Evolutionary conservation across 192 early-diverging fungal genomes (phyloP).

Genomic region (Coemansia sp.): DNA sequence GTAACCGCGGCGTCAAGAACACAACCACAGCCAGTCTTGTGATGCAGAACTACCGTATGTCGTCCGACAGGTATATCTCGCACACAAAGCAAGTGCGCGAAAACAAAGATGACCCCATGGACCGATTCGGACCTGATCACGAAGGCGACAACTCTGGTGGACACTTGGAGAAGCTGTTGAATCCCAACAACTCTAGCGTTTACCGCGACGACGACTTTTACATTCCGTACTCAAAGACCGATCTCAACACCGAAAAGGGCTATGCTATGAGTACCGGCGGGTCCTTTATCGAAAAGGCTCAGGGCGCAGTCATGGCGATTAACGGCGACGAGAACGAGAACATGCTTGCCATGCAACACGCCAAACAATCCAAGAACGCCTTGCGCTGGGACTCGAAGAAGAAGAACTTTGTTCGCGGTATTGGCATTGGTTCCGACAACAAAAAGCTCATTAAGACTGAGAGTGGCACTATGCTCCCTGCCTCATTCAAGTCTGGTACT

Average conservation of each 20-base stretch:
- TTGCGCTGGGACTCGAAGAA: slow-evolving; percentile 93
- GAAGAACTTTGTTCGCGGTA: slow-evolving; percentile 83
- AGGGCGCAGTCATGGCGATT: slow-evolving; percentile 72
- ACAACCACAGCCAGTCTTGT: slow-evolving; percentile 64
- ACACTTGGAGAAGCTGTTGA: slow-evolving; percentile 20
- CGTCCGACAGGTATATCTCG: slow-evolving; percentile 25
- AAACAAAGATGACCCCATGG: slow-evolving; percentile 45
- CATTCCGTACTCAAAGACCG: slow-evolving; percentile 80
- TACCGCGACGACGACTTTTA: slow-evolving; percentile 83
- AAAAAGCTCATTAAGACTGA: slow-evolving; percentile 94
- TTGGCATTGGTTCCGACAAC: slow-evolving; percentile 89
- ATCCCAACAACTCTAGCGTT: slow-evolving; percentile 28
- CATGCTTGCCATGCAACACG: slow-evolving; percentile 61
- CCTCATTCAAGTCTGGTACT: slow-evolving; percentile 81
- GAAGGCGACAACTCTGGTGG: slow-evolving; percentile 23
- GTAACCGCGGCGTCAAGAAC: slow-evolving; percentile 78
- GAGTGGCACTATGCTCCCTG: slow-evolving; percentile 84
- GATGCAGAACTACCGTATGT: slow-evolving; percentile 66
- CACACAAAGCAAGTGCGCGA: slow-evolving; percentile 40
- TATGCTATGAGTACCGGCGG: slow-evolving; percentile 68
- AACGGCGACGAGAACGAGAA: slow-evolving; percentile 80
- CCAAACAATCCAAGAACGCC: slow-evolving; percentile 51
- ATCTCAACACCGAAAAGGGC: slow-evolving; percentile 86
- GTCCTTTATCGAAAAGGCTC: slow-evolving; percentile 82
- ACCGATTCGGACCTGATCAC: slow-evolving; percentile 33